phyloP scores from a whole-genome alignment of 2,329 filamentous ascomycete genomes.

The Scolecobasidium constrictum region DNA sequence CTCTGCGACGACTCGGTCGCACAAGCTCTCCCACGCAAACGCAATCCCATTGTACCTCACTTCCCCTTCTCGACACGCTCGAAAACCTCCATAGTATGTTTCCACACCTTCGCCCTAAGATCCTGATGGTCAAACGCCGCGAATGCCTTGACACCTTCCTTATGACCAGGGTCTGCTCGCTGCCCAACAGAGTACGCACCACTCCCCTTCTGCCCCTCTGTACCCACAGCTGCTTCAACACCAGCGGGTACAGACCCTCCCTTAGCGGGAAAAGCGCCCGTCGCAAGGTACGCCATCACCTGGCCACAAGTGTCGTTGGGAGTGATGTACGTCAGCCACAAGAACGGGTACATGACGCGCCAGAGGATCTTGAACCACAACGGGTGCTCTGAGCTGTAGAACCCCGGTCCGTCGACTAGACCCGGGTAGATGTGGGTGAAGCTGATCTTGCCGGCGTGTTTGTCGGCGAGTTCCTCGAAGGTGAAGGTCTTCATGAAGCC shows the following conservation, averaged over 20 bases:
- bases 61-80: neutral
- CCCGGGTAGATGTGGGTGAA: constrained; percentile 23
- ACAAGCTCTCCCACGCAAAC: no score
- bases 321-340: constrained; percentile 16
- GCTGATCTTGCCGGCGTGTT: constrained; percentile 17
- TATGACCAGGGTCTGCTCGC: neutral
- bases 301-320: constrained; percentile 19
- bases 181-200: constrained; percentile 1
- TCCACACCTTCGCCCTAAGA: neutral
- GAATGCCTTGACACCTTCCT: no score
- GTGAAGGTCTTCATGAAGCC: constrained; percentile 23
- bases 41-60: no score
- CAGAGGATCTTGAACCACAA: constrained; percentile 21
- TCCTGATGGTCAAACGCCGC: no score
- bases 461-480: constrained; percentile 19
- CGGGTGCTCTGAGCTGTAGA: constrained; percentile 17
- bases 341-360: constrained; percentile 17
- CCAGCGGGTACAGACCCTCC: neutral
- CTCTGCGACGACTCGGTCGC: no score
- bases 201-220: neutral
- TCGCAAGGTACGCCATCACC: constrained; percentile 18
- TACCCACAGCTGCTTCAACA: constrained; percentile 2
- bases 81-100: constrained; percentile 2
- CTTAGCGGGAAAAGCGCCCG: constrained; percentile 14
- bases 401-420: constrained; percentile 21